These are phyloP conservation scores for Cichorium intybus DNA, from an alignment of 140 eudicot genomes.

Conservation along the genomic window DNA sequence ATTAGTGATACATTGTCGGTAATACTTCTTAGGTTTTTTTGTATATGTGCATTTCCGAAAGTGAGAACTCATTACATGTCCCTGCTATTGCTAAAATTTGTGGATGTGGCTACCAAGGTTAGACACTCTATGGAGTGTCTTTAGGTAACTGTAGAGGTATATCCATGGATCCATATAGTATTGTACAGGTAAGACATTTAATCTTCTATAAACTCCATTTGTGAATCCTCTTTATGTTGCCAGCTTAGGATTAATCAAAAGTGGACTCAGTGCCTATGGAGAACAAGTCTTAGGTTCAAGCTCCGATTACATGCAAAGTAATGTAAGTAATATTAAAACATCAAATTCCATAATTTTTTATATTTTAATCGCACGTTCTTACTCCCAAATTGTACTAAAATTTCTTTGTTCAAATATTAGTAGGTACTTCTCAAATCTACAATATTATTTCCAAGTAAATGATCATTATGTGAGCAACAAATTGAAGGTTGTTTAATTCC, in stretches of 20 bases:
- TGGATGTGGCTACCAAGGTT: too few relatives aligned
- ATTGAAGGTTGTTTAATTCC: slow-evolving; percentile 65
- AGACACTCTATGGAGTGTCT: too few relatives aligned
- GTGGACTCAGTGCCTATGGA: slow-evolving; percentile 67
- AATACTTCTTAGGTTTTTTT: too few relatives aligned
- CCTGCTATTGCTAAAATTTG: too few relatives aligned
- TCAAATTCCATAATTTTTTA: neutral
- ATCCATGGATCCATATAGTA: too few relatives aligned
- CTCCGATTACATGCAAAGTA: slow-evolving; percentile 65
- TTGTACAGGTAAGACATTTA: too few relatives aligned
- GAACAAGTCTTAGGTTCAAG: slow-evolving; percentile 56
- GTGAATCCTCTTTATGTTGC: slow-evolving; percentile 54
- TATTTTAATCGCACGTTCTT: neutral
- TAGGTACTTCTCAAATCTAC: slow-evolving; percentile 32
- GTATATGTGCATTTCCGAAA: too few relatives aligned
- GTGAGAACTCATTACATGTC: too few relatives aligned
- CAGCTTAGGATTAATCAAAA: slow-evolving; percentile 51
- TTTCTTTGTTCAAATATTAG: slow-evolving; percentile 2
- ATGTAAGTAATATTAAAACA: slow-evolving; percentile 36
- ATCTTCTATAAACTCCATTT: slow-evolving; percentile 38
- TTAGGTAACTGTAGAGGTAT: too few relatives aligned
- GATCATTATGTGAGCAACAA: too few relatives aligned
- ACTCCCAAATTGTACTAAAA: neutral
- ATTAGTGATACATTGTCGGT: too few relatives aligned
- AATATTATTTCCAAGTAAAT: slow-evolving; percentile 74